Conservation (phyloP, 352 stramenopile species). For the Achlya hypogyna region DNA sequence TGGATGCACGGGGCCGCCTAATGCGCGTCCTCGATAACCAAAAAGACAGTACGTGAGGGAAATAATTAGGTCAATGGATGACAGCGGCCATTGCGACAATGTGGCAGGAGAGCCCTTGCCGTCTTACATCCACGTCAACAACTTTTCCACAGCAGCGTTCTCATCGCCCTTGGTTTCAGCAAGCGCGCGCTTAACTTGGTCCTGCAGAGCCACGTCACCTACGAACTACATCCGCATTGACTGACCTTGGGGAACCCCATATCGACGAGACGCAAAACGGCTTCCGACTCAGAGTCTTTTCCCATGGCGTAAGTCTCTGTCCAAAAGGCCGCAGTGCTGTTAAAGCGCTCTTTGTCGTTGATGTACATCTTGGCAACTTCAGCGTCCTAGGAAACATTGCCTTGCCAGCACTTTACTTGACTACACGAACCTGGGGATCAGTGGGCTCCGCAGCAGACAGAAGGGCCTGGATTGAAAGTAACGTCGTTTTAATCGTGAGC, state of each 20-base stretch:
- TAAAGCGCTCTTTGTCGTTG: constrained; percentile 86
- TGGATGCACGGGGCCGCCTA: too few species aligned
- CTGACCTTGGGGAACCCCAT: constrained; percentile 72
- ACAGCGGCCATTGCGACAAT: neutral
- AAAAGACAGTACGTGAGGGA: too few species aligned
- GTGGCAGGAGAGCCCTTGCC: neutral
- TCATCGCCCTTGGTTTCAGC: constrained; percentile 67
- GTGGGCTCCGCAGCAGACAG: constrained; percentile 90
- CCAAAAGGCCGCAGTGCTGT: constrained; percentile 93
- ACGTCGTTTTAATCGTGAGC: constrained; percentile 95
- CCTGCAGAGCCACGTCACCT: constrained; percentile 26
- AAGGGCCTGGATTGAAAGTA: constrained; percentile 93
- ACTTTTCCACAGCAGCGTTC: constrained; percentile 79
- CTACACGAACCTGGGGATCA: constrained; percentile 47
- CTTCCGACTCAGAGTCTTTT: constrained; percentile 40
- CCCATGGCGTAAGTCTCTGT: constrained; percentile 91
- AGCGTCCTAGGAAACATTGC: constrained; percentile 81
- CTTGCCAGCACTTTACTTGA: too few species aligned
- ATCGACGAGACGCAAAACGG: constrained; percentile 63
- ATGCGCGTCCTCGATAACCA: too few species aligned
- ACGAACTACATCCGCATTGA: neutral
- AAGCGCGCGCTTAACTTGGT: constrained; percentile 60
- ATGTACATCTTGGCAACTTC: constrained; percentile 96
- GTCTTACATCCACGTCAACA: constrained; percentile 29
- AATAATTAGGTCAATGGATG: neutral